Evolutionary conservation across 2,329 filamentous ascomycete genomes (phyloP), one percentile per base, ranked within the genome.

Genomic region (Alternaria alternata): DNA sequence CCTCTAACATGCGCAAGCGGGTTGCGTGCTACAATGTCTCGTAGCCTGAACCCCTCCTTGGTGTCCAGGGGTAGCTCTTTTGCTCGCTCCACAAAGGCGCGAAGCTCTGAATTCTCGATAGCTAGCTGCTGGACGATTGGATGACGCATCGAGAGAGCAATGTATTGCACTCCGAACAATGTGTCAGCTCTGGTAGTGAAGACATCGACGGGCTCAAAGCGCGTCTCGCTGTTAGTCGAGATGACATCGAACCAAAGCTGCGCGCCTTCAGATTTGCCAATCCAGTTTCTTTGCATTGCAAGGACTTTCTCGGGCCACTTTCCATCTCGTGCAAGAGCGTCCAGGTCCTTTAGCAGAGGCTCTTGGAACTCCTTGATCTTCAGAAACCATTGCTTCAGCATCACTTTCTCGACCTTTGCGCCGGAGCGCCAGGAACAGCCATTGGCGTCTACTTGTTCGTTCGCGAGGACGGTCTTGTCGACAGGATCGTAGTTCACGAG

Each of bases 401-500:
- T 87, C 60, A 87, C 83, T 80, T 93, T 91, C 78, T 95, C 90
- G 18, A 96, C 92, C 75, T 91, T 89, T 51, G 91, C 93, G 9
- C 93, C 93, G 1, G 92, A 95, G 57, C 93, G 87, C 93, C 93
- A 97, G 2, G 93, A 96, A 69, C 84, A 87, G 32, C 93, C 93
- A 72, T 92, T 90, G 51, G 90, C 85, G 75, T 96, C 92, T n/a
- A 96, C 92, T 79, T 97, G 93, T 78, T 97, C 93, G 75, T 97
- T 97, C 11, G 93, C 93, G 60, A 97, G 83, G 16, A 97, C 93
- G 0, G 93, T 97, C 75, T 91, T 89, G 75, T 97, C 93, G 28
- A 96, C 86, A 1, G 93, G 93, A 68, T 96, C 93, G 81, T 92
- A 97, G 78, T 97, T 97, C 69, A 96, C 93, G 63, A 93, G 81